phyloP scores from a whole-genome alignment of 306 rosid species.

The Glycine tomentella region DNA sequence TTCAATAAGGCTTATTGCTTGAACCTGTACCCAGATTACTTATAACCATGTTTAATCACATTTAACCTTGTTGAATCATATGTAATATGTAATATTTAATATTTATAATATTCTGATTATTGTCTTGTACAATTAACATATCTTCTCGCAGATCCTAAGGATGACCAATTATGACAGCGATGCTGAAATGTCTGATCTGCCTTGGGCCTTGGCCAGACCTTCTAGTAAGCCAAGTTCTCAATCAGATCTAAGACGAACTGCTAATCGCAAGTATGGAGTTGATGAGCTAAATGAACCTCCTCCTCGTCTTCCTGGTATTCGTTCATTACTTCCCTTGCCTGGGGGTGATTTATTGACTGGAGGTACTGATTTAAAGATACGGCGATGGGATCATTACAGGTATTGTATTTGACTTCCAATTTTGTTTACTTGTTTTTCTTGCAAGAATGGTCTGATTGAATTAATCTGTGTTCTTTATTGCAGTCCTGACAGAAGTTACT shows the following conservation, averaged over 20 bases:
- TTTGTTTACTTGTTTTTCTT: constrained; percentile 35
- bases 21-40: constrained; percentile 29
- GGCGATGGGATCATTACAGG: constrained; percentile 96
- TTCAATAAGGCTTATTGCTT: constrained; percentile 35
- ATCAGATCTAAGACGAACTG: constrained; percentile 72
- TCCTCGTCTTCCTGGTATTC: constrained; percentile 85
- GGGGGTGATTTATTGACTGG: constrained; percentile 96
- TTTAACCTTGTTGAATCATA: too few relatives aligned
- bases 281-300: constrained; percentile 90
- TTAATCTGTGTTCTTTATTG: constrained; percentile 42
- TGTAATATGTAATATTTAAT: too few relatives aligned
- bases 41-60: constrained; percentile 19
- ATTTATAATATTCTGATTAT: constrained; percentile 12
- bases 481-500: constrained; percentile 94
- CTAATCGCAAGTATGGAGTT: constrained; percentile 85
- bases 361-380: constrained; percentile 95
- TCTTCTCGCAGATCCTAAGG: constrained; percentile 72
- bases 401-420: constrained; percentile 47
- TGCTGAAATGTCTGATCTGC: constrained; percentile 79
- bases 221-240: constrained; percentile 67
- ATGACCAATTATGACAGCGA: constrained; percentile 77
- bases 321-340: constrained; percentile 92
- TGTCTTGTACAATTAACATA: constrained; percentile 35
- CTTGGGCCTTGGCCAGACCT: constrained; percentile 91
- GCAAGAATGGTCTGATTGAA: constrained; percentile 26